Percentiles rank a stretch among this genome's conserved stretches.
Evolutionary conservation across 1,284 basidiomycete species (phyloP).

Genomic region (Trichosporon inkin): DNA sequence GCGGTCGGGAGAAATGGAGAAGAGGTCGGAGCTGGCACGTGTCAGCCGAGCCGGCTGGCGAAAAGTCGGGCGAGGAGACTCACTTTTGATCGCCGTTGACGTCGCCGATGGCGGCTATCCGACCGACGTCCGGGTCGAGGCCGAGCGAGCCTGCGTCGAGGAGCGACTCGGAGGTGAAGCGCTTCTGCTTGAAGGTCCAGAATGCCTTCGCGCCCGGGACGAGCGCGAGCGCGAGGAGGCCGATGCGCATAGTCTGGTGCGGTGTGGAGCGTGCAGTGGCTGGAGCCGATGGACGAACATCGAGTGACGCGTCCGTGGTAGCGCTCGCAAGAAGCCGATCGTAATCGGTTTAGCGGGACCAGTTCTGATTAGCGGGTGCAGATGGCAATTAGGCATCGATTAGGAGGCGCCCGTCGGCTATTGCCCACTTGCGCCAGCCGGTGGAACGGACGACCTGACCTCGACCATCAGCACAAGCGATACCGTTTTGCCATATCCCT

Average conservation of each 20-base stretch:
- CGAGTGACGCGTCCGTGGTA: background rate
- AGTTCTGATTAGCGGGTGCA: constrained; percentile 12
- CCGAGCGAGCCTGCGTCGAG: constrained; percentile 77
- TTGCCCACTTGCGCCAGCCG: constrained; percentile 2
- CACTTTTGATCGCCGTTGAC: constrained; percentile 94
- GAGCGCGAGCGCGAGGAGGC: constrained; percentile 14
- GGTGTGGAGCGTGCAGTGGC: background rate
- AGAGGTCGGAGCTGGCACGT: constrained; percentile 67
- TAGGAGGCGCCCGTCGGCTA: constrained; percentile 6
- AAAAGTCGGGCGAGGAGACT: constrained; percentile 42
- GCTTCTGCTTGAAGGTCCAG: constrained; percentile 78
- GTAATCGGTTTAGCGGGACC: background rate
- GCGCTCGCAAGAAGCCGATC: background rate
- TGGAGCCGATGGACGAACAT: background rate
- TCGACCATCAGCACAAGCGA: background rate
- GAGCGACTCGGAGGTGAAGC: constrained; percentile 81
- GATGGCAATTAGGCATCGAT: background rate
- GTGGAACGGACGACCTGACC: background rate
- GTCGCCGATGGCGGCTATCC: constrained; percentile 85
- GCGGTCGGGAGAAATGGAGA: constrained; percentile 68
- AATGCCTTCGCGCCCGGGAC: constrained; percentile 12
- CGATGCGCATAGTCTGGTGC: constrained; percentile 13
- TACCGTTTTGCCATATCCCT: background rate
- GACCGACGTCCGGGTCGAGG: constrained; percentile 59
- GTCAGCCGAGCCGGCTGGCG: constrained; percentile 1